phyloP scores from a whole-genome alignment of 148 eudicot genomes.

The Rheum nobile region DNA sequence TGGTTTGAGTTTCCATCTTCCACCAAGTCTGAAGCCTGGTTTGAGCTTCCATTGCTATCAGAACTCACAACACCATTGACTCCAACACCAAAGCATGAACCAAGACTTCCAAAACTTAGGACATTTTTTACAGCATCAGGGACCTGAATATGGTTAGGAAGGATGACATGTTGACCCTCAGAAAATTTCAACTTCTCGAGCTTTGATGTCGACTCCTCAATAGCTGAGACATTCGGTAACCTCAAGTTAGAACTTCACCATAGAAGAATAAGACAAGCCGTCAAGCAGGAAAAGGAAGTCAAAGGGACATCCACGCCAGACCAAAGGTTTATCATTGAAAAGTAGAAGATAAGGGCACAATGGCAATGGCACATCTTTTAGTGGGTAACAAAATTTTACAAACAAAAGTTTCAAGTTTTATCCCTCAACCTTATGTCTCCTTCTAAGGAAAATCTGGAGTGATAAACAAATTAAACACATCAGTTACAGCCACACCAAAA shows the following conservation, averaged over 20 bases:
- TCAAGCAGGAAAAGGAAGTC: background rate
- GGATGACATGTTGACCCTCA: conserved; percentile 45
- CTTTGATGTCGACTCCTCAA: conserved; percentile 29
- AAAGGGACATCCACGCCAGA: background rate
- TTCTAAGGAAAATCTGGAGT: background rate
- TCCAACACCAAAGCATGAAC: conserved; percentile 22
- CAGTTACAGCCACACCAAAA: background rate
- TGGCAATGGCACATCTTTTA: background rate
- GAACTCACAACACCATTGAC: background rate
- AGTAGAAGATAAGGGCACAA: background rate
- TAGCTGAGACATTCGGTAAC: conserved; percentile 17
- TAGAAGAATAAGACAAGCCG: conserved; percentile 9
- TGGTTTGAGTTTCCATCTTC: conserved; percentile 14
- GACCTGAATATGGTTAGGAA: conserved; percentile 63
- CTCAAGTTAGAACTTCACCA: conserved; percentile 8
- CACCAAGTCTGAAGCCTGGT: conserved; percentile 13
- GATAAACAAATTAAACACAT: background rate
- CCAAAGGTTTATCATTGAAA: background rate
- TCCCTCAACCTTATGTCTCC: background rate
- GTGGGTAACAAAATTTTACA: background rate
- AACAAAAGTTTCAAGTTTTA: background rate
- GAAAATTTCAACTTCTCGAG: conserved; percentile 29
- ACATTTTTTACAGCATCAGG: conserved; percentile 49
- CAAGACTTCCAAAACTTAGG: conserved; percentile 64
- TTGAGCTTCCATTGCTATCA: conserved; percentile 15